Conservation (phyloP, 2,329 filamentous ascomycete species). For the Podosphaera fusca region DNA sequence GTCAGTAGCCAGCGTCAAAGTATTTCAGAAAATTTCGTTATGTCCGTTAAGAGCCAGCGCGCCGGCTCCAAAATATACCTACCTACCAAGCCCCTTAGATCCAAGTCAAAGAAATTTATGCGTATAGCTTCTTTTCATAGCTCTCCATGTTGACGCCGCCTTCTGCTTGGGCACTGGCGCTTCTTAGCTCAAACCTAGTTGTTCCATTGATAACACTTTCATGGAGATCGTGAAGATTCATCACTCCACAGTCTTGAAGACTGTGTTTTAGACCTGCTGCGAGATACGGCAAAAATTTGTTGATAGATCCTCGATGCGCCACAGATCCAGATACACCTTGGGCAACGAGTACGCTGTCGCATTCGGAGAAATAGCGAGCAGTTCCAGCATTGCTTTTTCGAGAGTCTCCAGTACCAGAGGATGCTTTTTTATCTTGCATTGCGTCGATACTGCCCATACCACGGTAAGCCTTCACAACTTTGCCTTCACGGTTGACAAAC, state of each 20-base stretch:
- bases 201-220: slow-evolving; percentile 47
- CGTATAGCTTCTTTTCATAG: slow-evolving; percentile 99
- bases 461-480: slow-evolving; percentile 97
- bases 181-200: slow-evolving; percentile 83
- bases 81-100: background rate
- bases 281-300: slow-evolving; percentile 89
- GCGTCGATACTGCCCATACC: slow-evolving; percentile 98
- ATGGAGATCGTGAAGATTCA: slow-evolving; percentile 57
- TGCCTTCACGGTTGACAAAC: slow-evolving; percentile 86
- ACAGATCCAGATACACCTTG: slow-evolving; percentile 85
- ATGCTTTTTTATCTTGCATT: slow-evolving; percentile 98
- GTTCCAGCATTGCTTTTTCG: slow-evolving; percentile 82
- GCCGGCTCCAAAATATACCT: background rate
- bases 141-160: slow-evolving; percentile 96
- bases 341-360: slow-evolving; percentile 79
- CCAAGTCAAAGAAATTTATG: slow-evolving; percentile 24
- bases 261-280: slow-evolving; percentile 92
- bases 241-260: slow-evolving; percentile 80
- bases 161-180: slow-evolving; percentile 83
- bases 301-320: slow-evolving; percentile 61
- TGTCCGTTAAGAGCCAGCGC: too few species aligned
- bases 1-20: too few species aligned
- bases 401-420: slow-evolving; percentile 50
- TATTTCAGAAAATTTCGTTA: too few species aligned
- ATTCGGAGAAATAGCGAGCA: slow-evolving; percentile 94